Conservation (phyloP, 2,329 filamentous ascomycete species). For the Aspergillus bombycis region DNA sequence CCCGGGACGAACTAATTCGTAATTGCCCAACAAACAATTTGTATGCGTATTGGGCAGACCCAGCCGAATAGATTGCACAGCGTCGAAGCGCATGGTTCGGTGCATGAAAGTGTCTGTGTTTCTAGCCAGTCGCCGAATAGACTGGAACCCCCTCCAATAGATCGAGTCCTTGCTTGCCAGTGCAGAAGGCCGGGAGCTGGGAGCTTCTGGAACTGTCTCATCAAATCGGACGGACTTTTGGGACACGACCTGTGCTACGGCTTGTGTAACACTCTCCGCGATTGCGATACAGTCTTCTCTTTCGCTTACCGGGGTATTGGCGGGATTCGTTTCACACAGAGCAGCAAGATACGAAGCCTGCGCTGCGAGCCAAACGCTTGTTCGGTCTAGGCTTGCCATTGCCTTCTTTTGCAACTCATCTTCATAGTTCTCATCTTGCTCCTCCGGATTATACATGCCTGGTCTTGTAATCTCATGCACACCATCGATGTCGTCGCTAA, state of each 20-base stretch:
- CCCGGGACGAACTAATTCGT: slow-evolving; percentile 73
- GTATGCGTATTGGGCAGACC: slow-evolving; percentile 73
- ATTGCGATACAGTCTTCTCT: slow-evolving; percentile 22
- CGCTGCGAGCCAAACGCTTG: slow-evolving; percentile 80
- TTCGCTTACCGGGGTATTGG: slow-evolving; percentile 42
- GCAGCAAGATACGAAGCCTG: slow-evolving; percentile 77
- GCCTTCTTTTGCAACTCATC: slow-evolving; percentile 72
- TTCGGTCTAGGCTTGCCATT: slow-evolving; percentile 77
- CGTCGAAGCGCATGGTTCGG: slow-evolving; percentile 82
- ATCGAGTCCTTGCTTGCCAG: slow-evolving; percentile 69
- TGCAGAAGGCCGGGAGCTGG: slow-evolving; percentile 40
- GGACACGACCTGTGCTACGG: slow-evolving; percentile 17
- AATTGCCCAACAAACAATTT: slow-evolving; percentile 82
- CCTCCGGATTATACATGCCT: slow-evolving; percentile 58
- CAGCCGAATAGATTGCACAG: slow-evolving; percentile 79
- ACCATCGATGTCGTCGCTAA: slow-evolving; percentile 27
- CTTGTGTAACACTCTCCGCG: slow-evolving; percentile 22
- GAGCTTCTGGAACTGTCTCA: slow-evolving; percentile 41
- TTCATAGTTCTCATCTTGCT: slow-evolving; percentile 76
- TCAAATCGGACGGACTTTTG: slow-evolving; percentile 38
- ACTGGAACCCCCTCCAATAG: slow-evolving; percentile 86
- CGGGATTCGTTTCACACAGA: slow-evolving; percentile 60
- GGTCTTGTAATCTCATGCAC: slow-evolving; percentile 61
- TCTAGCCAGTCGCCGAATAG: slow-evolving; percentile 68
- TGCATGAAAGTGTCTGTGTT: slow-evolving; percentile 80